These are phyloP conservation scores for Mortierella sp. DNA, from an alignment of 371 early-diverging fungal genomes.

Conservation along the genomic window DNA sequence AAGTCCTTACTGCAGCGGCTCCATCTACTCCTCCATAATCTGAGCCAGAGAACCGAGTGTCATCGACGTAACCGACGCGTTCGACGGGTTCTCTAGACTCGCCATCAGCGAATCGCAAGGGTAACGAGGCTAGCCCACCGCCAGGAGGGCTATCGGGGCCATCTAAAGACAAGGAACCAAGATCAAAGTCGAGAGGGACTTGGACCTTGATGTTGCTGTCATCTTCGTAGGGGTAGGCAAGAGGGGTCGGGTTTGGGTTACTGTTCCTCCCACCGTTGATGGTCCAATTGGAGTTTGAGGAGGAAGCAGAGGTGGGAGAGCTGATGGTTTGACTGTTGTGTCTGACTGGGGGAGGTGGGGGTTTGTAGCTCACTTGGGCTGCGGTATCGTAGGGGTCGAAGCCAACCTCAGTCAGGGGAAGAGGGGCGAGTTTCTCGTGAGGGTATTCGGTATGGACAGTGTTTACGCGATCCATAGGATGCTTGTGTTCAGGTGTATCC, in stretches of 20 bases:
- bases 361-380: neutral
- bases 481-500: neutral
- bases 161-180: slow-evolving; percentile 23
- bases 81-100: slow-evolving; percentile 46
- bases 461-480: slow-evolving; percentile 13
- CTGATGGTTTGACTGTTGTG: slow-evolving; percentile 4
- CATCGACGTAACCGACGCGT: slow-evolving; percentile 48
- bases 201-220: slow-evolving; percentile 34
- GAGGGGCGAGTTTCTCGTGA: slow-evolving; percentile 29
- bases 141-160: neutral
- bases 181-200: slow-evolving; percentile 47
- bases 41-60: slow-evolving; percentile 41
- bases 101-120: slow-evolving; percentile 34
- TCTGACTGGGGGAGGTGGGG: slow-evolving; percentile 11
- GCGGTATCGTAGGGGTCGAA: slow-evolving; percentile 31
- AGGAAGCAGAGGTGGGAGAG: slow-evolving; percentile 25
- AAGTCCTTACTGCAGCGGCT: neutral
- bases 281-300: slow-evolving; percentile 18
- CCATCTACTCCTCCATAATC: slow-evolving; percentile 27
- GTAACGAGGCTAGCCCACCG: slow-evolving; percentile 19
- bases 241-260: neutral
- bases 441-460: neutral
- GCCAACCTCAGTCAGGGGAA: slow-evolving; percentile 9
- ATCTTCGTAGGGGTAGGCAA: neutral
- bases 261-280: neutral